Evolutionary conservation across 768 basidiomycete species (phyloP).

Genomic region (Lactifluus piperatus): DNA sequence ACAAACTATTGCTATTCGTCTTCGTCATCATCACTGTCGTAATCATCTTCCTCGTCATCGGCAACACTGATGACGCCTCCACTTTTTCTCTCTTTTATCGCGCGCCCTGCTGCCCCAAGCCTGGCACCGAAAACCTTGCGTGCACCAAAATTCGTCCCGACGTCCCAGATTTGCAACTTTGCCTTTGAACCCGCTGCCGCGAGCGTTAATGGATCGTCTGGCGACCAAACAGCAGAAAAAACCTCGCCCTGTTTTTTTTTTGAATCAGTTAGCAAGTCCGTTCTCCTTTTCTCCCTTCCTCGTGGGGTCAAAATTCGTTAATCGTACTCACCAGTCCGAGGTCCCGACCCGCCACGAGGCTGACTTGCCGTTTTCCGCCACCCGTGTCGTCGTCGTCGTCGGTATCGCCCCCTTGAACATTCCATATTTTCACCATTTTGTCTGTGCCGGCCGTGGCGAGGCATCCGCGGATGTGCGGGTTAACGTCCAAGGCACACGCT

Average conservation of each 20-base stretch:
- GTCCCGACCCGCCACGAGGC: slow-evolving; percentile 79
- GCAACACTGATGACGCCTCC: slow-evolving; percentile 64
- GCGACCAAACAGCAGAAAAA: slow-evolving; percentile 85
- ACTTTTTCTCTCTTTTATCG: slow-evolving; percentile 52
- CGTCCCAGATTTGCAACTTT: slow-evolving; percentile 92
- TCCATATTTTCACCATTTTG: slow-evolving; percentile 96
- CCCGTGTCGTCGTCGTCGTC: slow-evolving; percentile 43
- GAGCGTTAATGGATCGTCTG: slow-evolving; percentile 88
- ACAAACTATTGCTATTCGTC: slow-evolving; percentile 30
- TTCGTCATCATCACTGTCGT: slow-evolving; percentile 39
- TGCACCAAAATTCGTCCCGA: slow-evolving; percentile 73
- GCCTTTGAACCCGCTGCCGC: slow-evolving; percentile 94
- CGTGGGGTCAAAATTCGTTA: too few species aligned
- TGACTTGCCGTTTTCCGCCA: slow-evolving; percentile 64
- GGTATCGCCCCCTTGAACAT: slow-evolving; percentile 56
- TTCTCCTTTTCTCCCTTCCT: too few species aligned
- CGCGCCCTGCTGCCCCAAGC: slow-evolving; percentile 61
- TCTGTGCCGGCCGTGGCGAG: slow-evolving; percentile 92
- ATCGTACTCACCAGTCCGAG: slow-evolving; percentile 68
- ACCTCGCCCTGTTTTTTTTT: slow-evolving; percentile 96
- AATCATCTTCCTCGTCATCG: slow-evolving; percentile 62
- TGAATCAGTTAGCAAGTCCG: slow-evolving; percentile 29
- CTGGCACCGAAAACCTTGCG: slow-evolving; percentile 78
- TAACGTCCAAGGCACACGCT: slow-evolving; percentile 82
- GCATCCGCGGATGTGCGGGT: slow-evolving; percentile 83